Evolutionary conservation across 2,329 filamentous ascomycete species (phyloP).

Genomic region (Diaporthe sp.): DNA sequence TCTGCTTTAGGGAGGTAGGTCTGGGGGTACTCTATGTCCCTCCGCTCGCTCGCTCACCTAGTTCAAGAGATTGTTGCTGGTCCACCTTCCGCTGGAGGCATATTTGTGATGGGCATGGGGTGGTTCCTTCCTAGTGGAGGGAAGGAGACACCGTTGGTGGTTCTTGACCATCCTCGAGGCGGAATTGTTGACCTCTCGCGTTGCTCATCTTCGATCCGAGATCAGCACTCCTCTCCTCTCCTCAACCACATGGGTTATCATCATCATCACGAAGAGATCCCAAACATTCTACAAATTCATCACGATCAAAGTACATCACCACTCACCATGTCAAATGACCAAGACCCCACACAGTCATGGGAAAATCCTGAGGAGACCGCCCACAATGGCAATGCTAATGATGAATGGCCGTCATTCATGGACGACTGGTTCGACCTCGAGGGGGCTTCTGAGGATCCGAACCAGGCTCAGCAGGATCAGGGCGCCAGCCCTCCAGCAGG

Average conservation of each 20-base stretch:
- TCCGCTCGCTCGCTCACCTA: no score
- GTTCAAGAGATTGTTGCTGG: no score
- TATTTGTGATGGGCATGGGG: neutral
- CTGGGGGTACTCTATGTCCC: no score
- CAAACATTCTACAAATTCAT: neutral
- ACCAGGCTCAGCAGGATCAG: neutral
- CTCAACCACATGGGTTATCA: neutral
- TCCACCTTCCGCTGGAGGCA: neutral
- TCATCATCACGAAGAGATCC: neutral
- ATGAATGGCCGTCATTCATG: neutral
- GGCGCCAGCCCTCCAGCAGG: neutral
- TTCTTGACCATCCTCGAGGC: neutral
- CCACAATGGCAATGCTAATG: neutral
- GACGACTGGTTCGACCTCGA: no score
- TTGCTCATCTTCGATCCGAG: neutral
- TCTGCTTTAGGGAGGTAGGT: neutral
- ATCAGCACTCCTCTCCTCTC: neutral
- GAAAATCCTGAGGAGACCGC: neutral
- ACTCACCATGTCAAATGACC: neutral
- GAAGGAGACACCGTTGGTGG: neutral
- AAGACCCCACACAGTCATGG: neutral
- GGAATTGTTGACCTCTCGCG: neutral
- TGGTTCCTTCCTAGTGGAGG: neutral
- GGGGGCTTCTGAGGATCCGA: no score
- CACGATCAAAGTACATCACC: neutral